A percentile compares a stretch with the other conserved stretches of the same genome.
These are phyloP conservation scores for Oxytropis ochrocephala DNA, from an alignment of 306 rosid species.

Conservation along the genomic window DNA sequence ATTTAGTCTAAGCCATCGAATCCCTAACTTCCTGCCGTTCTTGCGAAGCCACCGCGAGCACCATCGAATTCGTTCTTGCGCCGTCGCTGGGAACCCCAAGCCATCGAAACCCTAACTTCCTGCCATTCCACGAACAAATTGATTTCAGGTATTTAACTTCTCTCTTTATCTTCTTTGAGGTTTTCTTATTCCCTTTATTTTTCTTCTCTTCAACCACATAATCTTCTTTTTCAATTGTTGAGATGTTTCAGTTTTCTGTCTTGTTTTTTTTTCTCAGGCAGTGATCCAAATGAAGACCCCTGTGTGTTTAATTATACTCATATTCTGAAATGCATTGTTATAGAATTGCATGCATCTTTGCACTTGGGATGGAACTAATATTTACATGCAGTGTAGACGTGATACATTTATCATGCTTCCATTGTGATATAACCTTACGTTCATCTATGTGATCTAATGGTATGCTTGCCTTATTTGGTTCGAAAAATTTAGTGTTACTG, in stretches of 20 bases:
- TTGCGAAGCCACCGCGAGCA: too few species aligned
- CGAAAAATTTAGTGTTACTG: not conserved
- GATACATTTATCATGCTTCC: not conserved
- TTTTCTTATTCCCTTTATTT: too few species aligned
- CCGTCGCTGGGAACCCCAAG: too few species aligned
- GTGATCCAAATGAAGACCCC: too few species aligned
- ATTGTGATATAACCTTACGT: not conserved
- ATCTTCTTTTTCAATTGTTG: not conserved
- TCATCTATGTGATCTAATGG: not conserved
- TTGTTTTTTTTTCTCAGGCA: not conserved
- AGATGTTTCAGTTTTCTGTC: not conserved
- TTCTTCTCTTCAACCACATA: too few species aligned
- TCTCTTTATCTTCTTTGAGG: too few species aligned
- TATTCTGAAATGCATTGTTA: not conserved
- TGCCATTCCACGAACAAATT: too few species aligned
- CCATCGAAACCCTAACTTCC: too few species aligned
- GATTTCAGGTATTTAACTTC: too few species aligned
- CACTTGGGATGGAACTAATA: not conserved
- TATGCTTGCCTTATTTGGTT: not conserved
- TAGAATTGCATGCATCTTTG: not conserved
- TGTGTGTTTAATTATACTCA: not conserved
- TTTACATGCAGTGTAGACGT: not conserved
- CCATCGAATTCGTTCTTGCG: too few species aligned
- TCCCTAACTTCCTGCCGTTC: too few species aligned
- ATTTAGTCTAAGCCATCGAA: too few species aligned